Evolutionary conservation across 1,284 basidiomycete species (phyloP), one percentile per base, ranked within the genome.

Genomic region (Athelia sp.): DNA sequence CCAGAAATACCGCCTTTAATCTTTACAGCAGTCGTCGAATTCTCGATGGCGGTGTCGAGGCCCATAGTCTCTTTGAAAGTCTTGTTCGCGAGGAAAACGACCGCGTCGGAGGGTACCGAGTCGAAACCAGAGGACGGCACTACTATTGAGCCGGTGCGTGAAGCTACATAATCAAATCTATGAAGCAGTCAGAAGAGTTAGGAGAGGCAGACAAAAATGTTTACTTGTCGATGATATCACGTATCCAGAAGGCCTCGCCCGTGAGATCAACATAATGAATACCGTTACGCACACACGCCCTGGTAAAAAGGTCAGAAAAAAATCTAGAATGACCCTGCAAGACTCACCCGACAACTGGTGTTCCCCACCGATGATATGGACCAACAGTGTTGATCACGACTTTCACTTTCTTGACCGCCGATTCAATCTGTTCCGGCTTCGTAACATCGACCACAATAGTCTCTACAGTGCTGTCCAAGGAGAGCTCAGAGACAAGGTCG

Each of bases 81-180:
- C 52, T 70, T 73, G 55, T 72, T 70, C 11, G 71, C 65, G 18
- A 87, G 68, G 64, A 78, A 83, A 1, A 80, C 78, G 6, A 72
- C 63, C 19, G 84, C 62, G 62, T 91, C 89, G 13, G 82, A 80
- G 2, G 88, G 87, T 14, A 88, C 61, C 15, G 84, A 85, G 64
- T 91, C 89, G 54, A 87, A 78, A 0, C 85, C 89, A 52, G 80
- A 86, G 2, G 78, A 72, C 11, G 83, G 84, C 8, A 91, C 73
- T 52, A 93, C 84, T 52, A 84, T 75, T 1, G 87, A 70, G 17
- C 78, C 75, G 0, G 79, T 84, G 61, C 82, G 79, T 15, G 73
- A 76, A 0, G 89, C 89, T 3, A 73, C 59, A 56, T 77, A 84
- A 65, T 91, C 84, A 58, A 76, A 86, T 48, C 78, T 74, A 51